These are phyloP conservation scores for Hypoxylon trugodes DNA, from an alignment of 495 filamentous ascomycete species.

Conservation along the genomic window DNA sequence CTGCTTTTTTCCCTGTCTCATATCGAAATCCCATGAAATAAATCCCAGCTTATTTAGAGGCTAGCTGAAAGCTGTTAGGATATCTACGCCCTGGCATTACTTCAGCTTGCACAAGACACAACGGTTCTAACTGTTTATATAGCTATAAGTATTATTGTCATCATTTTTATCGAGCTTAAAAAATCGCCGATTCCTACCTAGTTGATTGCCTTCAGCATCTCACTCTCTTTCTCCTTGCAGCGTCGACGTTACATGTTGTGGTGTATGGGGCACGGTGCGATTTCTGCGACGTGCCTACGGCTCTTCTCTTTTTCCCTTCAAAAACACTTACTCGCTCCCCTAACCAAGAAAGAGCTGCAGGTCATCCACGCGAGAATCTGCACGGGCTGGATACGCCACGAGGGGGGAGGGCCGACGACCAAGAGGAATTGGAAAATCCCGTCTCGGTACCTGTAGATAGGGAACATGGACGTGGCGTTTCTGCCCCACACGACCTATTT, in stretches of 20 bases:
- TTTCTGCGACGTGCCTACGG: constrained; percentile 26
- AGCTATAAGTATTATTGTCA: constrained; percentile 16
- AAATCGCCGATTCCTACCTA: constrained; percentile 1
- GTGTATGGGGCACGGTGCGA: constrained; percentile 29
- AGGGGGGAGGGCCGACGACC: constrained; percentile 39
- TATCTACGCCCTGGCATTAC: constrained; percentile 35
- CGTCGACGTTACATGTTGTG: too few species aligned
- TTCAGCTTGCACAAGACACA: constrained; percentile 31
- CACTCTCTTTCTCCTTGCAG: too few species aligned
- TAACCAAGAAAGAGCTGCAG: too few species aligned
- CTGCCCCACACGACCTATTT: constrained; percentile 29
- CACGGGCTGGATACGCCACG: constrained; percentile 40
- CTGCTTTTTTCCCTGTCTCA: too few species aligned
- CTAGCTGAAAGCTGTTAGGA: constrained; percentile 32
- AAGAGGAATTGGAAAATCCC: constrained; percentile 43
- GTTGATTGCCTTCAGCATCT: background rate
- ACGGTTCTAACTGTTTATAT: constrained; percentile 6
- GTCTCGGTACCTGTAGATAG: constrained; percentile 40
- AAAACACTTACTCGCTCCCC: too few species aligned
- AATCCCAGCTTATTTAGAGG: constrained; percentile 7
- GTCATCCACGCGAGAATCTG: constrained; percentile 44
- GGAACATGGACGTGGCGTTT: constrained; percentile 39
- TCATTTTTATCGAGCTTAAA: background rate
- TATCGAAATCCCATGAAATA: too few species aligned
- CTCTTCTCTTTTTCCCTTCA: constrained; percentile 8